phyloP scores from a whole-genome alignment of 2,329 filamentous ascomycete species.

The Blumeriella jaapii region DNA sequence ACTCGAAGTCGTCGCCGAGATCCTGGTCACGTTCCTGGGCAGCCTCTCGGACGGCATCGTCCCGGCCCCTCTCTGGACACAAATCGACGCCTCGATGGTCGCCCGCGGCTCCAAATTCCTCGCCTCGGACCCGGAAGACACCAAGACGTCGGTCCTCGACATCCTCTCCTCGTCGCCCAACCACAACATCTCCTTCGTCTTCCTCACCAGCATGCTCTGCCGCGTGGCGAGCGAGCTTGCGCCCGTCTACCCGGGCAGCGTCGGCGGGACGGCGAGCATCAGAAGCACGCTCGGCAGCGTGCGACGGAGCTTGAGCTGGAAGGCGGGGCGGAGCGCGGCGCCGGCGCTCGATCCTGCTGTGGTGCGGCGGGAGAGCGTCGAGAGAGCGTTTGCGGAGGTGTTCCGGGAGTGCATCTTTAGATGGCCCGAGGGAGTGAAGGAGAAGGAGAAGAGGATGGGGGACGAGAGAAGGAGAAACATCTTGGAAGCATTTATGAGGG shows the following conservation, averaged over 20 bases:
- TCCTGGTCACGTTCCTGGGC: slow-evolving; percentile 61
- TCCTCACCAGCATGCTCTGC: slow-evolving; percentile 67
- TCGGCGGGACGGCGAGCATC: slow-evolving; percentile 7
- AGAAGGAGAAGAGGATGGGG: slow-evolving; percentile 42
- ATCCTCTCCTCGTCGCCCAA: slow-evolving; percentile 59
- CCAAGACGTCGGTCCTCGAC: slow-evolving; percentile 56
- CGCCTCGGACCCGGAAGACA: slow-evolving; percentile 40
- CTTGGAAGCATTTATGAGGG: slow-evolving; percentile 55
- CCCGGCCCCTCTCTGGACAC: slow-evolving; percentile 56
- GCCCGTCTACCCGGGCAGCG: slow-evolving; percentile 26
- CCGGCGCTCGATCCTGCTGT: slow-evolving; percentile 37
- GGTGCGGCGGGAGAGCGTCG: slow-evolving; percentile 45
- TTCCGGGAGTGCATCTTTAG: slow-evolving; percentile 56
- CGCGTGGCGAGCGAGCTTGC: slow-evolving; percentile 44
- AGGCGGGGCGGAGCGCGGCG: slow-evolving; percentile 17
- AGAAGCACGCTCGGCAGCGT: slow-evolving; percentile 20
- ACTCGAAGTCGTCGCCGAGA: slow-evolving; percentile 63
- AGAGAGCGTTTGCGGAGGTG: slow-evolving; percentile 50
- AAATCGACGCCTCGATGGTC: slow-evolving; percentile 46
- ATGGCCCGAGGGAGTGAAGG: slow-evolving; percentile 32
- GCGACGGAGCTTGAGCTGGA: slow-evolving; percentile 22
- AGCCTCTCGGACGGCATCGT: slow-evolving; percentile 73
- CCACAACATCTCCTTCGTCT: slow-evolving; percentile 83
- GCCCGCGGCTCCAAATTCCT: slow-evolving; percentile 34
- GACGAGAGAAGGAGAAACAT: slow-evolving; percentile 56